Evolutionary conservation across 176 grass and related monocot genomes (phyloP), one percentile per base, ranked within the genome.

Genomic region (Cenchrus purpureus): DNA sequence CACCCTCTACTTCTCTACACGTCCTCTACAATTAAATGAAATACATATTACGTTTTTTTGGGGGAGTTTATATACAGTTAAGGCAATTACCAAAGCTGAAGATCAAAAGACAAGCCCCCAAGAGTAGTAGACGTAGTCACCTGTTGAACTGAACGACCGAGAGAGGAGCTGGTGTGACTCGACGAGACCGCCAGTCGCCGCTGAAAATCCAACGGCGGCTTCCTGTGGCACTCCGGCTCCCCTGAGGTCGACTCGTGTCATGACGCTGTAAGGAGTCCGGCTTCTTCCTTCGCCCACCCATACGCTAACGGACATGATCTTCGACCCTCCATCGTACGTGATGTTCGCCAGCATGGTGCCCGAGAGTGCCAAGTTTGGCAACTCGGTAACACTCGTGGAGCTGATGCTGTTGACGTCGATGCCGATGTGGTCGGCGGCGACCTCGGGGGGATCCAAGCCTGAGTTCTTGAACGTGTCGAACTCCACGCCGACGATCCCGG

Each of bases 151-250:
- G 67, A 82, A 82, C 5, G 80, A 82, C 67, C 80, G 71, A 19
- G 67, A 28, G 67, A 82, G 54, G 2, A 82, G 66, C 22, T 71
- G 53, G 54, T 82, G 67, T 8, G 80, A 60, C 67, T 82, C 80
- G 2, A 14, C 12, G 1, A 25, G 15, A 34, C 8, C 6, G 7
- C 79, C 79, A 1, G 79, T 82, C 40, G 80, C 67, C 40, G 80
- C 53, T 8, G 67, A 82, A 44, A 82, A 82, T 1, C 80, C 67
- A 10, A 82, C 20, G 52, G 51, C 16, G 0, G 3, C 37, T 40
- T 40, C 37, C 37, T 4, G 37, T 4, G 37, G 37, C 37, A 40
- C 37, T 40, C 37, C 37, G 37, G 37, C 37, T 4, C 4, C 37
- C 37, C 37, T 40, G 67, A 82, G 40, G 28, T 72, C n/a, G 8